These are phyloP conservation scores for Hypomyces rosellus DNA, from an alignment of 2,329 filamentous ascomycete species.

Conservation along the genomic window DNA sequence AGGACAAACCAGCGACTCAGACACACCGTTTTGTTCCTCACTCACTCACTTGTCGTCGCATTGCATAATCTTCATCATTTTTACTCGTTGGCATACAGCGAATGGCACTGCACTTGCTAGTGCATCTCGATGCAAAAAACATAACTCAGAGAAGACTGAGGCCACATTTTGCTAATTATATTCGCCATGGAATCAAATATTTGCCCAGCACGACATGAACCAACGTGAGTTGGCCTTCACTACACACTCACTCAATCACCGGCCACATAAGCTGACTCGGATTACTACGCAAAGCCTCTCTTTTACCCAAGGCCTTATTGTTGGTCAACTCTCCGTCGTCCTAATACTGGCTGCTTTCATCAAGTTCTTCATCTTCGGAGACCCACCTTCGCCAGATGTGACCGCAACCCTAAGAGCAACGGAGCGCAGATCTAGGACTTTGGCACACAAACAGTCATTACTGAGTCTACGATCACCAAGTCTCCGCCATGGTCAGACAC, in stretches of 20 bases:
- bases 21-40: no score
- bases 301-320: slow-evolving; percentile 87
- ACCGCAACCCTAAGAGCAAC: slow-evolving; percentile 70
- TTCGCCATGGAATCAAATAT: slow-evolving; percentile 32
- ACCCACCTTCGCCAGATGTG: slow-evolving; percentile 76
- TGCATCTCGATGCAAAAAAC: no score
- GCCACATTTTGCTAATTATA: no score
- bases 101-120: no score
- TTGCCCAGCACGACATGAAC: slow-evolving; percentile 38
- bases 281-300: slow-evolving; percentile 54
- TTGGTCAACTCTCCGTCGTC: slow-evolving; percentile 89
- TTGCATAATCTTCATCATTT: no score
- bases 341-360: slow-evolving; percentile 91
- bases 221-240: slow-evolving; percentile 35
- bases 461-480: slow-evolving; percentile 52
- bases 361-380: slow-evolving; percentile 99
- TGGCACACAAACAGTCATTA: slow-evolving; percentile 70
- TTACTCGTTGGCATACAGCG: no score
- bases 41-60: no score
- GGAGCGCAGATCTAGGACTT: slow-evolving; percentile 64
- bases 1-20: not conserved
- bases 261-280: not conserved
- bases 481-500: slow-evolving; percentile 33
- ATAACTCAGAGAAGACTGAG: no score
- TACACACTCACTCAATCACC: slow-evolving; percentile 6